Evolutionary conservation across 2,329 filamentous ascomycete genomes (phyloP), one percentile per base, ranked within the genome.

Genomic region (Fusarium keratoplasticum): DNA sequence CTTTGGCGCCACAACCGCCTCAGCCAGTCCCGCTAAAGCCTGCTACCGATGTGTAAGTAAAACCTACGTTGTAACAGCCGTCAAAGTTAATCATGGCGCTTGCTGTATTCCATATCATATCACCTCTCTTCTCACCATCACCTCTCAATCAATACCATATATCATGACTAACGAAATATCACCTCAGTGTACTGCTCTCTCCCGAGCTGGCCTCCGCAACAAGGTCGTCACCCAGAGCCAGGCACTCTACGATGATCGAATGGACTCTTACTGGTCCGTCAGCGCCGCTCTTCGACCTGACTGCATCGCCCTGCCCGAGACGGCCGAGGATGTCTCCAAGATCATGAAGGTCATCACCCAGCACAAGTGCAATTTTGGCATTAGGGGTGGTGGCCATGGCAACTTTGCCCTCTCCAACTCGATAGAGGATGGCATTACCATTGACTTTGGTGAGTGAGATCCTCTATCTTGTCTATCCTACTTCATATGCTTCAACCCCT

Each of bases 371-470:
- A 75, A 78, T 7, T 86, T 85, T 69, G 84, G 82, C 20, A 80
- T 86, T 36, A 80, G 82, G 2, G 80, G 81, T 20, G 83, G 84
- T 38, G 82, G 84, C 4, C 83, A 85, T 44, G 81, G 77, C 29
- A 74, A 77, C 27, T 81, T 79, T 58, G 67, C 79, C 1, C 72
- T 82, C 5, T 75, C 81, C 64, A 83, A 83, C 76, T 82, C 81
- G 59, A 68, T 85, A 13, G 70, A 81, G 10, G 78, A 80, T 20
- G 83, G 84, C 2, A 77, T 85, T 10, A 82, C 82, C 2, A 78
- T 84, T 25, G 83, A 84, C 69, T 77, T 84, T 44, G 76, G 80
- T 75, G 69, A 47, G 71, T 65, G 5, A 36, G 11, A n/a, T 20
- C 44, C 27, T 40, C 10, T 20, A 18, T 8, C 6, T 22, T 18